Conservation (phyloP, 2,329 filamentous ascomycete genomes). For the Dothideomycetidae sp. region DNA sequence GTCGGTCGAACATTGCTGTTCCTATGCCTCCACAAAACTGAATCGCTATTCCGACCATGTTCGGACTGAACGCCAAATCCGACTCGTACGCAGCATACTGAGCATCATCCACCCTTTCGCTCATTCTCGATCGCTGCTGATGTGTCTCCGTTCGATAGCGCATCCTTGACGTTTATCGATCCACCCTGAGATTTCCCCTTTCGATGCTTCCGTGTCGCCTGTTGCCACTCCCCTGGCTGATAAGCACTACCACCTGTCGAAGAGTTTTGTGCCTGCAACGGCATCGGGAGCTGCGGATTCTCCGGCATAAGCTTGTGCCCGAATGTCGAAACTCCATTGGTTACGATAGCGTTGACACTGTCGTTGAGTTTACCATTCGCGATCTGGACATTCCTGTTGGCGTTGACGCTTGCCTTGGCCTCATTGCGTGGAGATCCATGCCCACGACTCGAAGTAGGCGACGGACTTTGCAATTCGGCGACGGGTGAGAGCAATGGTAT, state of each 20-base stretch:
- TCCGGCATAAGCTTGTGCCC: not conserved
- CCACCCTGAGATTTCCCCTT: conserved; percentile 21
- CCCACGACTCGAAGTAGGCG: conserved; percentile 47
- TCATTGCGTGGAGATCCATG: conserved; percentile 25
- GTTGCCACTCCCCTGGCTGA: conserved; percentile 15
- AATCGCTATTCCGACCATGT: too few relatives aligned
- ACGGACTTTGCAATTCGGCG: conserved; percentile 57
- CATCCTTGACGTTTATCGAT: conserved; percentile 15
- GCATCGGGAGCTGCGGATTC: conserved; percentile 16
- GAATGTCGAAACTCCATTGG: conserved; percentile 7
- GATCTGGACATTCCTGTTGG: conserved; percentile 17
- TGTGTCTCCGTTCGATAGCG: conserved; percentile 25
- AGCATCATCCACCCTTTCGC: conserved; percentile 29
- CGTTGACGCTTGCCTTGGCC: conserved; percentile 6
- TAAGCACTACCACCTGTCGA: not conserved
- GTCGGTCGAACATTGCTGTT: too few relatives aligned
- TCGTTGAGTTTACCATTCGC: conserved; percentile 18
- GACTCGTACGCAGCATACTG: too few relatives aligned
- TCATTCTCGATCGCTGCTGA: conserved; percentile 31
- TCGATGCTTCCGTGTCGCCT: conserved; percentile 19
- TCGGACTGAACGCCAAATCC: too few relatives aligned
- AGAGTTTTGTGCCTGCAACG: conserved; percentile 5
- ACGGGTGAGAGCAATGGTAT: conserved; percentile 51
- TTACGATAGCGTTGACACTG: conserved; percentile 13
- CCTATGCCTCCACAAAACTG: too few relatives aligned